Evolutionary conservation across 2,329 filamentous ascomycete species (phyloP).

Genomic region (Diaporthe humulicola): DNA sequence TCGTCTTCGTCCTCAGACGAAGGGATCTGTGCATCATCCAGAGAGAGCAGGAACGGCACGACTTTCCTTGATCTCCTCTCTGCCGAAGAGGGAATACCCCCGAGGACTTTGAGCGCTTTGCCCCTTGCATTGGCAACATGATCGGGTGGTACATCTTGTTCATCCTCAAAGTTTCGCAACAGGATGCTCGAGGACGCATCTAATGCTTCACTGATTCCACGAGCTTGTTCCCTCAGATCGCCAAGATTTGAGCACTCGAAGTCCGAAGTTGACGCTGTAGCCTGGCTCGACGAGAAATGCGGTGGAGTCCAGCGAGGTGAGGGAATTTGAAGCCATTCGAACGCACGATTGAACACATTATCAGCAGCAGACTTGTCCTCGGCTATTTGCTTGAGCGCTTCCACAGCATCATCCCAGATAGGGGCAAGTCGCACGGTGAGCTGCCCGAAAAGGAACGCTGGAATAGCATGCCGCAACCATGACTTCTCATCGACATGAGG

Average conservation of each 20-base stretch:
- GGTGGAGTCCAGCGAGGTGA: conserved; percentile 68
- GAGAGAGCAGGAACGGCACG: conserved; percentile 87
- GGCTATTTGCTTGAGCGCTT: conserved; percentile 81
- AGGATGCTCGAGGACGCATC: conserved; percentile 70
- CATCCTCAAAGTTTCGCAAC: conserved; percentile 72
- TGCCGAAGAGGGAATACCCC: conserved; percentile 79
- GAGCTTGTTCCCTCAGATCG: conserved; percentile 66
- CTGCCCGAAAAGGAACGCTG: conserved; percentile 88
- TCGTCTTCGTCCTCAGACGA: conserved; percentile 54
- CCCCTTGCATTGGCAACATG: conserved; percentile 72
- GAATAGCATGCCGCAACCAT: conserved; percentile 80
- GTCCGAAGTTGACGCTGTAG: conserved; percentile 67
- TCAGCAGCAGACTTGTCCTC: conserved; percentile 80
- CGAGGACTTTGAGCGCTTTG: conserved; percentile 85
- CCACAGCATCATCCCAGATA: conserved; percentile 87
- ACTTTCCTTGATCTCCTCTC: conserved; percentile 89
- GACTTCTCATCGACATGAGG: conserved; percentile 67
- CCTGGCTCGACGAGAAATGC: conserved; percentile 48
- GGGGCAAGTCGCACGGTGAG: conserved; percentile 88
- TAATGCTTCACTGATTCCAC: conserved; percentile 65
- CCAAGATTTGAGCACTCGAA: conserved; percentile 88
- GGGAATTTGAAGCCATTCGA: conserved; percentile 79
- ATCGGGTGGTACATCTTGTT: conserved; percentile 67
- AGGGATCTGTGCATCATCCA: conserved; percentile 72
- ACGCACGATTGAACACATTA: conserved; percentile 77